phyloP scores from a whole-genome alignment of 1,139 yeast genomes.

The Kodamaea sp. region DNA sequence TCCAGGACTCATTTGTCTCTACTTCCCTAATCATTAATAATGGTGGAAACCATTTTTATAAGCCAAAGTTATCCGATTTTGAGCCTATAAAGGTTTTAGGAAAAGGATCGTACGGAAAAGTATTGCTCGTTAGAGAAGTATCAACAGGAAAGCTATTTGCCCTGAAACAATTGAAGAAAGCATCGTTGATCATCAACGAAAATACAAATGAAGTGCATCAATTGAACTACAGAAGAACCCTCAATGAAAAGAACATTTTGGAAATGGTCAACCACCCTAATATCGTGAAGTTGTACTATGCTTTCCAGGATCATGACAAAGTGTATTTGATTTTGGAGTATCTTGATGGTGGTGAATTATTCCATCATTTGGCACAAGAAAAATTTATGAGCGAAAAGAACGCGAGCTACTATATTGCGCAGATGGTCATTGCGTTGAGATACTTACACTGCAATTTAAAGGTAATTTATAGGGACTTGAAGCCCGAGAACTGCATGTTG shows the following conservation, averaged over 20 bases:
- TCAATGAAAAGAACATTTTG: conserved; percentile 45
- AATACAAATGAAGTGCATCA: conserved; percentile 35
- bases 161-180: conserved; percentile 43
- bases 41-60: conserved; percentile 9
- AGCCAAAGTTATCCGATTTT: conserved; percentile 30
- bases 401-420: conserved; percentile 83
- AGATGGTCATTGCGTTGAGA: conserved; percentile 76
- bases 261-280: conserved; percentile 70
- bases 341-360: conserved; percentile 91
- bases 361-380: conserved; percentile 67
- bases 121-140: conserved; percentile 38
- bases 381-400: conserved; percentile 62
- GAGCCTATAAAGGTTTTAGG: conserved; percentile 42
- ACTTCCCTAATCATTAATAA: conserved; percentile 14
- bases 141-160: conserved; percentile 38
- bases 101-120: conserved; percentile 47
- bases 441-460: conserved; percentile 75
- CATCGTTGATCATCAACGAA: conserved; percentile 41
- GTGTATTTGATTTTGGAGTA: conserved; percentile 81
- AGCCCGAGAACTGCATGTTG: conserved; percentile 90
- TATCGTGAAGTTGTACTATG: conserved; percentile 84
- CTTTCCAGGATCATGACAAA: conserved; percentile 83
- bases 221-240: conserved; percentile 39
- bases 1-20: conserved; percentile 22
- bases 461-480: conserved; percentile 86